Evolutionary conservation across 805 yeast species (phyloP).

Genomic region (Jamesozyma jinghongensis): DNA sequence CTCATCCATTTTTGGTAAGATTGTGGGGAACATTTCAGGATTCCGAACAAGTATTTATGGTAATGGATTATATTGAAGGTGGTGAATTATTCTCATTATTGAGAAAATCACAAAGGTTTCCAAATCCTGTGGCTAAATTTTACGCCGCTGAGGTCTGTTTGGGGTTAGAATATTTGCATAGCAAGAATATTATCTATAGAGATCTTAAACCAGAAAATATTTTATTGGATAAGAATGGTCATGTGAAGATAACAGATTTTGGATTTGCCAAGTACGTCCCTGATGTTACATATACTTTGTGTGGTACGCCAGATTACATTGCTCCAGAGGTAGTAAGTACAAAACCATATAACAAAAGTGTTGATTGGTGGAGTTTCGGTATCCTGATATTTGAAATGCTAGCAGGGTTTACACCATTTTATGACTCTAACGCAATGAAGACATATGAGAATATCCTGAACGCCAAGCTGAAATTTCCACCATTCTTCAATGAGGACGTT

Average conservation of each 20-base stretch:
- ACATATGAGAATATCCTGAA: conserved; percentile 86
- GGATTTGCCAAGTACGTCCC: conserved; percentile 92
- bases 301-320: conserved; percentile 94
- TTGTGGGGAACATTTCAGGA: conserved; percentile 98
- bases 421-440: conserved; percentile 86
- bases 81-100: conserved; percentile 84
- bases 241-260: conserved; percentile 84
- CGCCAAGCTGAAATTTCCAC: conserved; percentile 71
- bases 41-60: conserved; percentile 74
- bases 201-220: conserved; percentile 93
- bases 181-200: conserved; percentile 77
- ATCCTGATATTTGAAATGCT: conserved; percentile 88
- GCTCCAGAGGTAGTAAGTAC: conserved; percentile 95
- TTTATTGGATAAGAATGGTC: conserved; percentile 78
- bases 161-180: conserved; percentile 81
- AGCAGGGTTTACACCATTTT: conserved; percentile 91
- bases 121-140: conserved; percentile 92
- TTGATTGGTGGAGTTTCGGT: conserved; percentile 98
- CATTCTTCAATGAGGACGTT: conserved; percentile 67
- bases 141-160: conserved; percentile 86
- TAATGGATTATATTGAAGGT: conserved; percentile 95
- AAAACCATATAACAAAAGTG: conserved; percentile 89
- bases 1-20: conserved; percentile 83
- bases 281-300: conserved; percentile 85
- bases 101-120: conserved; percentile 83